Evolutionary conservation across 768 basidiomycete genomes (phyloP).

Genomic region (Leccinum aurantiacum): DNA sequence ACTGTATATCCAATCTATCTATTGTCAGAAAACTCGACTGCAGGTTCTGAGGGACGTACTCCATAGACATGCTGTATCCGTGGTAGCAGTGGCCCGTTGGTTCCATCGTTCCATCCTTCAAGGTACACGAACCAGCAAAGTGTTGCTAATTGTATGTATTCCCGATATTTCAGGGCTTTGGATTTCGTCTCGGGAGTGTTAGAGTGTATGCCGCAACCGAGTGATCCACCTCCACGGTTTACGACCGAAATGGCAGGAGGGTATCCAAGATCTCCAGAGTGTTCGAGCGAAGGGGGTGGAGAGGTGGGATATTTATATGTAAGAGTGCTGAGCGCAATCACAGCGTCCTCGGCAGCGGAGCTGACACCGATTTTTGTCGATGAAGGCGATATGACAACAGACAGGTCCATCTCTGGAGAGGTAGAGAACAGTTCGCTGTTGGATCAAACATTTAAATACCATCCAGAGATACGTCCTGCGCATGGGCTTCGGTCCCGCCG

Average conservation of each 20-base stretch:
- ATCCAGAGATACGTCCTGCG: not conserved
- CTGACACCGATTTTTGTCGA: not conserved
- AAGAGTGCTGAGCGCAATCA: conserved; percentile 4
- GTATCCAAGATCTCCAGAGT: conserved; percentile 4
- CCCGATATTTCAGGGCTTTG: conserved; percentile 10
- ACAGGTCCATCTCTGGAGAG: conserved; percentile 3
- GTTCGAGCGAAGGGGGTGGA: conserved; percentile 2
- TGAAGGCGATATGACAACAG: not conserved
- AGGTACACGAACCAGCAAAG: conserved; percentile 60
- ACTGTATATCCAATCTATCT: conserved; percentile 47
- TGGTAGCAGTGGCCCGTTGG: conserved; percentile 72
- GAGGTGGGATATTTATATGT: conserved; percentile 4
- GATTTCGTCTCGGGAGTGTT: conserved; percentile 4
- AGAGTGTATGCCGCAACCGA: not conserved
- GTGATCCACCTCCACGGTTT: not conserved
- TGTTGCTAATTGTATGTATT: conserved; percentile 49
- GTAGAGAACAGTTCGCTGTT: not conserved
- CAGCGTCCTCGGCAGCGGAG: not conserved
- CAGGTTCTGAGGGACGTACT: conserved; percentile 26
- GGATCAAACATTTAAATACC: conserved; percentile 1
- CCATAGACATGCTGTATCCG: conserved; percentile 61
- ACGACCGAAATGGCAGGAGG: not conserved
- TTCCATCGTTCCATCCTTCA: conserved; percentile 78
- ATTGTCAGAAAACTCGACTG: not conserved
- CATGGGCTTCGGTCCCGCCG: not conserved